Percentiles rank a stretch among this genome's conserved stretches.
Conservation (phyloP, 2,329 filamentous ascomycete species). For the Cytospora paraplurivora region DNA sequence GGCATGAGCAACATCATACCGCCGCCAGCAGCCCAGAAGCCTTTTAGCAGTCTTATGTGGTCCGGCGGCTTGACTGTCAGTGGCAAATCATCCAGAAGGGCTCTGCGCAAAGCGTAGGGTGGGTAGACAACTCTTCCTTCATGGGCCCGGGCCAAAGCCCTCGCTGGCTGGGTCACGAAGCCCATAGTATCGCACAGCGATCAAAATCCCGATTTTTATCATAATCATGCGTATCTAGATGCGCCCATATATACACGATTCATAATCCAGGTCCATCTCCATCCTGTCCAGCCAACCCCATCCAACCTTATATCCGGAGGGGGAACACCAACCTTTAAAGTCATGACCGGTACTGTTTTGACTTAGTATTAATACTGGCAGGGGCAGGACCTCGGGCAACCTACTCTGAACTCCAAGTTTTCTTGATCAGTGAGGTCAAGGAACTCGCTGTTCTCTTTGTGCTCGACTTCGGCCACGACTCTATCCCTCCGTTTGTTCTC, state of each 20-base stretch:
- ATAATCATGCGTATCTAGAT: constrained; percentile 4
- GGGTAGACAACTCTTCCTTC: background rate
- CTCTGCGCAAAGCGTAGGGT: too few species aligned
- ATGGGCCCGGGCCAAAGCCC: background rate
- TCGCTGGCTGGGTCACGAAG: background rate
- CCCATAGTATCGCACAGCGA: background rate
- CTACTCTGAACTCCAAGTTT: constrained; percentile 35
- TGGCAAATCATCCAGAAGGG: background rate
- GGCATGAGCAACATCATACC: background rate
- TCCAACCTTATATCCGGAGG: background rate
- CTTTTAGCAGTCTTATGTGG: background rate
- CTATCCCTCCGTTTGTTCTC: constrained; percentile 28
- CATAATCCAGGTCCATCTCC: background rate
- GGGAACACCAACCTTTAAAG: too few species aligned
- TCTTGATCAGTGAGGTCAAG: constrained; percentile 38
- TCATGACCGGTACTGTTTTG: constrained; percentile 25
- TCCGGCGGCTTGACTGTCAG: background rate
- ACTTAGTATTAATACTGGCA: constrained; percentile 8
- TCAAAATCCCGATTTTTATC: background rate
- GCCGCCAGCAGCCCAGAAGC: background rate
- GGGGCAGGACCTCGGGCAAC: background rate
- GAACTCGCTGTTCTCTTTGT: constrained; percentile 36
- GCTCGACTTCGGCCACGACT: constrained; percentile 23
- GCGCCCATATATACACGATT: background rate
- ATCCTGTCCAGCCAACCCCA: background rate